Evolutionary conservation across 2,329 filamentous ascomycete genomes (phyloP).

Genomic region (Paraphaeosphaeria minitans): DNA sequence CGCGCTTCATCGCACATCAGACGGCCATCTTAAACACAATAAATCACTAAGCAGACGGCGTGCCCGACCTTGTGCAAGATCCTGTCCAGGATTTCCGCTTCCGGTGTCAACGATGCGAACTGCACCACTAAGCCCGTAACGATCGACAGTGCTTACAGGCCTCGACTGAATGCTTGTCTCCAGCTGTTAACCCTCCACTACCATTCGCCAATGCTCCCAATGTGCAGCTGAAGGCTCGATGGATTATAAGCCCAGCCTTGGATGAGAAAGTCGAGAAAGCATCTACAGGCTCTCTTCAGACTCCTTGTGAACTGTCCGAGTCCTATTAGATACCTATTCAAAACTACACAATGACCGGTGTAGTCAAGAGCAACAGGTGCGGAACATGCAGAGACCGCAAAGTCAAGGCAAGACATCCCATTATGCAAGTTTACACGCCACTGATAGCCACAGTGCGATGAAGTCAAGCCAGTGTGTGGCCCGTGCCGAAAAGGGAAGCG

Average conservation of each 20-base stretch:
- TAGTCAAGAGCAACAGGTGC: slow-evolving; percentile 16
- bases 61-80: background rate
- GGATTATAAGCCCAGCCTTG: background rate
- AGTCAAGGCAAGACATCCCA: slow-evolving; percentile 10
- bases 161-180: background rate
- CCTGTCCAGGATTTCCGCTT: background rate
- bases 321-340: background rate
- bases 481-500: slow-evolving; percentile 14
- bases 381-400: slow-evolving; percentile 16
- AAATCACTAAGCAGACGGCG: background rate
- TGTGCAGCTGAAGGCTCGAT: background rate
- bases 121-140: background rate
- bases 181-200: background rate
- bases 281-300: background rate
- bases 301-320: background rate
- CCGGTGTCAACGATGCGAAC: slow-evolving; percentile 3
- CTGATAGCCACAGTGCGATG: slow-evolving; percentile 15
- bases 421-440: background rate
- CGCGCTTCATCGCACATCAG: background rate
- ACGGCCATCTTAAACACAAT: background rate
- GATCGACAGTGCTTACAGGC: background rate
- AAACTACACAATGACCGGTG: slow-evolving; percentile 13
- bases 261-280: background rate
- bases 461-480: slow-evolving; percentile 17
- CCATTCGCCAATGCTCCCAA: background rate